Evolutionary conservation across 306 rosid species (phyloP).

Genomic region (Carpinus viminea): DNA sequence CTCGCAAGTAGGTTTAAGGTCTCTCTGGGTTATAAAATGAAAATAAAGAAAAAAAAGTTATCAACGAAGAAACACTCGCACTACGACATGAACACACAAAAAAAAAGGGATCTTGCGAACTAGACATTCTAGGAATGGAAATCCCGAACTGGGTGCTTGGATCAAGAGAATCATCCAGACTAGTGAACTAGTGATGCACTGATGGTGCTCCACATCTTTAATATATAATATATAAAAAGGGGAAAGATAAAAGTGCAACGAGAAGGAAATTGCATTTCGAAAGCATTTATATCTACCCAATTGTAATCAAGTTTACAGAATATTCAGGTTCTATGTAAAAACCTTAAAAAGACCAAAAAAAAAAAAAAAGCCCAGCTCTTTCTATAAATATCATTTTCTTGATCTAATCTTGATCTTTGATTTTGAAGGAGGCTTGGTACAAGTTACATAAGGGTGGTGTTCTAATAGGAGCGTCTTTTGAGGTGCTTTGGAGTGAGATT

Average conservation of each 20-base stretch:
- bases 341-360: not conserved
- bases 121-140: not conserved
- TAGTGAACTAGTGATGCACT: not conserved
- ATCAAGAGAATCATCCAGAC: not conserved
- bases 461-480: conserved; percentile 1
- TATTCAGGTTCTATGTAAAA: not conserved
- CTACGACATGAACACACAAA: too few species aligned
- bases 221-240: not conserved
- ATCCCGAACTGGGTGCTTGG: not conserved
- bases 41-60: too few species aligned
- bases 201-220: not conserved
- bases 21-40: not conserved
- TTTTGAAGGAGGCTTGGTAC: conserved; percentile 3
- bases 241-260: not conserved
- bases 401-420: conserved; percentile 6
- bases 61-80: too few species aligned
- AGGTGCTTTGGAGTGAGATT: conserved; percentile 8
- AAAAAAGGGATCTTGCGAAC: too few species aligned
- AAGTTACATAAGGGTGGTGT: conserved; percentile 1
- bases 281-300: not conserved
- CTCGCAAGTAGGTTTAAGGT: not conserved
- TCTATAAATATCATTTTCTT: not conserved
- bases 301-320: not conserved
- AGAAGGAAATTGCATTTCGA: not conserved
- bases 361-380: not conserved